Base-by-base conservation (phyloP, 495 filamentous ascomycete genomes). In the Annulohypoxylon nitens region DNA sequence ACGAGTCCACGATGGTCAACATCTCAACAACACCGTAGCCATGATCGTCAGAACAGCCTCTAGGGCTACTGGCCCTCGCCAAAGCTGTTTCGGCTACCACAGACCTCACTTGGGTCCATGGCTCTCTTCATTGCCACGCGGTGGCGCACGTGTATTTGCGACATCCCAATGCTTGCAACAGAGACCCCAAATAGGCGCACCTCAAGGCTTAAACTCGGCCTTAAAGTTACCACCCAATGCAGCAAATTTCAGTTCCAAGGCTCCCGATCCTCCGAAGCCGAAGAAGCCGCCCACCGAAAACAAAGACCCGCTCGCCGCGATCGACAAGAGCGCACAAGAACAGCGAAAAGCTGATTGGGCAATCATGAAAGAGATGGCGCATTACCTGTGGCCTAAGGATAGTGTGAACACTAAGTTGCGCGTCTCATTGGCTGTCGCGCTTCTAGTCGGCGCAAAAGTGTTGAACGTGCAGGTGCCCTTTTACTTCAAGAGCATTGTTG, bases 381-480 rank as follows among this genome's bases (percentile, higher is more conserved):
- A 88, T 63, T 99, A 99, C 79, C 81, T 99, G n/a, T 99, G 96
- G 96, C 96, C 96, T 33, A 97, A 96, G 88, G 72, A 76, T 45
- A 93, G 91, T 75, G 82, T 92, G 75, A 91, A 90, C 23, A 94
- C 94, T 7, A 93, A 95, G 79, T 82, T 92, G 63, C 90, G 96
- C 71, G 96, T 99, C 37, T 88, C 91, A 30, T 83, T 95, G 23
- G 91, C 94, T 11, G 84, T 99, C 4, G 90, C 85, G 4, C 82
- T 99, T 61, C 86, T 99, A 12, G 83, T 99, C 20, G 94, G 95
- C 43, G 94, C 93, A 76, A 99, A 99, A 87, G 86, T 97, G 63
- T 86, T 98, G 73, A 99, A 98, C 81, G 97, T 99, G 6, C 93
- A 99, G 83, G 92, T 99, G 43, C 96, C 96, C 3, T 99, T 99